phyloP scores from a whole-genome alignment of 2,329 filamentous ascomycete genomes.

The Hypoxylon sp. region DNA sequence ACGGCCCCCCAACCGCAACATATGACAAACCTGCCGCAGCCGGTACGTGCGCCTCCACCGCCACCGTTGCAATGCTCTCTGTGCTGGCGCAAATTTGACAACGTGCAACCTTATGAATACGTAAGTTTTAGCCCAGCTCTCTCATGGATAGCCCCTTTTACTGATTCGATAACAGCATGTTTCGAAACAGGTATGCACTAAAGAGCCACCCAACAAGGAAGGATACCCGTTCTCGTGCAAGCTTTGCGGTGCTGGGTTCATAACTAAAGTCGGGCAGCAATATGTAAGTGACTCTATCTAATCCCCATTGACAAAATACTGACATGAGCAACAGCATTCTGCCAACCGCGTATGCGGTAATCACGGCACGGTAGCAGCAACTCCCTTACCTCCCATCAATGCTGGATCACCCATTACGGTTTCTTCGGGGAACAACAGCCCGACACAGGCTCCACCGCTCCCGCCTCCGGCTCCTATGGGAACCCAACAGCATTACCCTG shows the following conservation, averaged over 20 bases:
- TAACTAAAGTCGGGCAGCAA: conserved; percentile 50
- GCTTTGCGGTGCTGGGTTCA: conserved; percentile 58
- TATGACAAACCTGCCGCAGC: conserved; percentile 8
- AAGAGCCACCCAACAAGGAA: conserved; percentile 29
- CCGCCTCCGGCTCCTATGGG: not conserved
- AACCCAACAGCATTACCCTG: conserved; percentile 8
- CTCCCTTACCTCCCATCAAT: conserved; percentile 27
- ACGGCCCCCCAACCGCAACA: conserved; percentile 14
- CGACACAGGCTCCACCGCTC: conserved; percentile 15
- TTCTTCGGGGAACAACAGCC: conserved; percentile 28
- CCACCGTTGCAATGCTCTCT: conserved; percentile 41
- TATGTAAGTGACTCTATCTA: conserved; percentile 48
- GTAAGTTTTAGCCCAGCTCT: conserved; percentile 35
- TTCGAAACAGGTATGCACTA: conserved; percentile 48
- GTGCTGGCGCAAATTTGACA: conserved; percentile 45
- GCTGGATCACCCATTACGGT: conserved; percentile 23
- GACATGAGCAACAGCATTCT: conserved; percentile 47
- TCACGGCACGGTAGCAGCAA: conserved; percentile 43
- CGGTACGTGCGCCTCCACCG: conserved; percentile 37
- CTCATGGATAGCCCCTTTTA: not conserved
- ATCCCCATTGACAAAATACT: conserved; percentile 11
- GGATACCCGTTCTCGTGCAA: conserved; percentile 53
- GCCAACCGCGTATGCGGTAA: conserved; percentile 57
- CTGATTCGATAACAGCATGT: conserved; percentile 46
- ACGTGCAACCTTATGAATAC: conserved; percentile 42